These are phyloP conservation scores for Elsinoe necatrix DNA, from an alignment of 2,329 filamentous ascomycete species.

Conservation along the genomic window DNA sequence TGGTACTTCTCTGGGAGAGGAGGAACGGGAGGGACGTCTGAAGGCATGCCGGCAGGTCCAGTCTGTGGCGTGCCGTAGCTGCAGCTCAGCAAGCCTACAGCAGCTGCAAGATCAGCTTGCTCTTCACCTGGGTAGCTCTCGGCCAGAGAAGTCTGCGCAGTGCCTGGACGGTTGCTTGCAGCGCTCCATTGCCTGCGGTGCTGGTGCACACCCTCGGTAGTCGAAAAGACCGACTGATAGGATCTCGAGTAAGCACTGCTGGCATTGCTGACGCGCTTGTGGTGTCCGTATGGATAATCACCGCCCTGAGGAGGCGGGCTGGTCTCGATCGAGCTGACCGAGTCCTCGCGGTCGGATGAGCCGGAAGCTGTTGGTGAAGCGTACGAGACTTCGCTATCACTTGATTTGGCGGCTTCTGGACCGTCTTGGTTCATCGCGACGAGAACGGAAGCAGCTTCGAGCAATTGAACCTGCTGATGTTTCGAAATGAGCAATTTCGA, in stretches of 20 bases:
- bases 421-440: constrained; percentile 75
- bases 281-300: constrained; percentile 38
- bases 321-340: constrained; percentile 79
- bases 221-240: constrained; percentile 63
- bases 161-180: constrained; percentile 62
- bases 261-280: constrained; percentile 39
- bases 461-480: constrained; percentile 95
- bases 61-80: constrained; percentile 76
- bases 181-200: constrained; percentile 57
- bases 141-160: constrained; percentile 50
- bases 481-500: constrained; percentile 98
- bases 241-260: constrained; percentile 58
- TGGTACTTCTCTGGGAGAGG: constrained; percentile 75
- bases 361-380: constrained; percentile 72
- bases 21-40: constrained; percentile 78
- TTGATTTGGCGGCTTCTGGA: constrained; percentile 57
- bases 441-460: constrained; percentile 94
- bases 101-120: constrained; percentile 79
- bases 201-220: constrained; percentile 44
- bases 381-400: constrained; percentile 72
- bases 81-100: constrained; percentile 82
- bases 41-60: constrained; percentile 52
- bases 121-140: constrained; percentile 73
- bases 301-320: constrained; percentile 79
- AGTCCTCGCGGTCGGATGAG: constrained; percentile 68